Conservation (phyloP, 208 protist genomes). For the Sergeia podlipaevii region DNA sequence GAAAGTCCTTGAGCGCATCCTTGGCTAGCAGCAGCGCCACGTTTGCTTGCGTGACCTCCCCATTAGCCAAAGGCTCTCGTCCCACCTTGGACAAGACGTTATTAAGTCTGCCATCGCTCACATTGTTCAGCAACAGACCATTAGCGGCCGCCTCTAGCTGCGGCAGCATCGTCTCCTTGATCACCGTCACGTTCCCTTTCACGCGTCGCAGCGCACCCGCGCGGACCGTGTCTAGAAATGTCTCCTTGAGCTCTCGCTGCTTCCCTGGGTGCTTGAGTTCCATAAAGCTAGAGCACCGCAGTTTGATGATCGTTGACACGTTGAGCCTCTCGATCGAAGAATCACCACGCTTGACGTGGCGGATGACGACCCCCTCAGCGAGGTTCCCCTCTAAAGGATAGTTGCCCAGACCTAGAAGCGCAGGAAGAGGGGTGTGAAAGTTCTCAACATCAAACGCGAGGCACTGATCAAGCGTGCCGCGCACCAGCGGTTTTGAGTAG, state of each 20-base stretch:
- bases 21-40: slow-evolving; percentile 75
- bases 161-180: slow-evolving; percentile 75
- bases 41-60: slow-evolving; percentile 48
- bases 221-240: slow-evolving; percentile 83
- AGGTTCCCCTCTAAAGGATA: slow-evolving; percentile 87
- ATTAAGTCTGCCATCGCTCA: slow-evolving; percentile 78
- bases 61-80: slow-evolving; percentile 59
- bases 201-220: slow-evolving; percentile 60
- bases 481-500: slow-evolving; percentile 71
- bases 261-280: slow-evolving; percentile 89
- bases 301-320: slow-evolving; percentile 85
- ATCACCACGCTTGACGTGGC: slow-evolving; percentile 68
- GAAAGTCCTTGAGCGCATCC: slow-evolving; percentile 87
- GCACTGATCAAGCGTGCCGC: slow-evolving; percentile 76
- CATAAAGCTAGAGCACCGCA: slow-evolving; percentile 86
- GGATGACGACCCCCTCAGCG: slow-evolving; percentile 87
- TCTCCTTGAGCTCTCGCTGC: slow-evolving; percentile 86
- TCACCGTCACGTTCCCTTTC: slow-evolving; percentile 58
- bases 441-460: slow-evolving; percentile 89
- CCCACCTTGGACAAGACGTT: slow-evolving; percentile 86
- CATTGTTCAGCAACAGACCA: slow-evolving; percentile 76
- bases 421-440: slow-evolving; percentile 78
- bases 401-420: slow-evolving; percentile 81
- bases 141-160: slow-evolving; percentile 80
- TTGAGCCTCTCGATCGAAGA: slow-evolving; percentile 57